Base-by-base conservation (phyloP, 495 filamentous ascomycete species). In the Penicillium paradoxum region DNA sequence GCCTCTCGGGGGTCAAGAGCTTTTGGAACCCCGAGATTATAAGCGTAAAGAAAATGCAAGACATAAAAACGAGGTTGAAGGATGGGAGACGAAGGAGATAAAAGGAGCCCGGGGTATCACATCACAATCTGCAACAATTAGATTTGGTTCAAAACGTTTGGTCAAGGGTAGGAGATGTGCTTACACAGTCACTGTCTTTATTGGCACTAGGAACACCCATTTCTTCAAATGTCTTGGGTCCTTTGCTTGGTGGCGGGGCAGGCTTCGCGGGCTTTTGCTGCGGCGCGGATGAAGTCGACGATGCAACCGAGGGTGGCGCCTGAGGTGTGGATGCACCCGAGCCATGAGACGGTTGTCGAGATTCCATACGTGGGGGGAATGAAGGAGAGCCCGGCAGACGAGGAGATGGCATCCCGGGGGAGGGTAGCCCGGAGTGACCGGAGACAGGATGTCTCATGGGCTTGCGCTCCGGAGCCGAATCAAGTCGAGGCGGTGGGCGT, bases 151-250 rank as follows among this genome's bases (percentile, higher is more conserved):
- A 22, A 30, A 11, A 2, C 29, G 2, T 2, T 2, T 11, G 25
- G 36, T 24, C 15, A 41, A 34, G n/a, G 29, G 29, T 6, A 15
- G 36, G n/a, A 29, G 45, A 56, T 13, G 49, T 34, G 79, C 91
- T 83, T 85, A 96, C 93, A 70, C 93, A 98, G 68, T 97, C 92
- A 55, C 79, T 80, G 30, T 95, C 88, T 53, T 86, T 79, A 66
- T 89, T 88, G 25, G 76, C 83, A 58, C 80, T 77, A 13, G 89
- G 88, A 57, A 98, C 90, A 47, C 92, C 92, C 93, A 98, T 98
- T 64, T 92, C 91, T 63, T 97, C 92, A 65, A 98, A 98, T 3
- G 93, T 98, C 67, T 95, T 89, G 4, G 93, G 93, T 9, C 95
- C 93, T 65, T 89, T 88, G 42, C 84, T 82, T 17, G 84, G 80